phyloP scores from a whole-genome alignment of 305 asterid species.

The Rubia occidens region DNA sequence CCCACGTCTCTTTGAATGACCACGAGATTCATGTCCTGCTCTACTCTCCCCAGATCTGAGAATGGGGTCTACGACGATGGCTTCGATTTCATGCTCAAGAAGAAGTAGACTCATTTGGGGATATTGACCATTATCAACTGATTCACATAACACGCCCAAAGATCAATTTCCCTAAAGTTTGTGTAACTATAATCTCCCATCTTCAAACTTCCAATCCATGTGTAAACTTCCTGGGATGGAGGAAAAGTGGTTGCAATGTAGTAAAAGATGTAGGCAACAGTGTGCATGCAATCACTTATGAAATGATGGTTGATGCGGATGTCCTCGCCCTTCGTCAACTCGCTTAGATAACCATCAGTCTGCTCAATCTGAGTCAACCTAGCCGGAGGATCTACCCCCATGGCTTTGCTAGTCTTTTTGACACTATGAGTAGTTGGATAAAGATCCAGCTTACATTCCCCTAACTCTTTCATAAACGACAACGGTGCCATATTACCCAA shows the following conservation, averaged over 20 bases:
- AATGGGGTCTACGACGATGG: slow-evolving; percentile 27
- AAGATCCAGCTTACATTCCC: too few species aligned
- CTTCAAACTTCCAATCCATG: slow-evolving; percentile 65
- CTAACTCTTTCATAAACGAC: too few species aligned
- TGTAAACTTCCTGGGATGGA: slow-evolving; percentile 51
- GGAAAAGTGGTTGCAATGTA: slow-evolving; percentile 72
- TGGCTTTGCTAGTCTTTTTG: too few species aligned
- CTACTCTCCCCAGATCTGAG: slow-evolving; percentile 14
- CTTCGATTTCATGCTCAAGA: too few species aligned
- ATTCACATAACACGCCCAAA: slow-evolving; percentile 60
- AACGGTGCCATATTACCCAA: too few species aligned
- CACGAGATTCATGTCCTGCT: slow-evolving; percentile 77
- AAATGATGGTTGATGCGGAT: slow-evolving; percentile 49
- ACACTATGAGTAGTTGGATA: too few species aligned
- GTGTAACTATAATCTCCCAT: slow-evolving; percentile 54
- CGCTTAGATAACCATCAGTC: too few species aligned
- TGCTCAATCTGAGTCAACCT: too few species aligned
- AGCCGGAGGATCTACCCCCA: too few species aligned
- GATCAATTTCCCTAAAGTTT: slow-evolving; percentile 52
- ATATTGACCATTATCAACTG: too few species aligned
- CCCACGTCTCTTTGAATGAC: slow-evolving; percentile 23
- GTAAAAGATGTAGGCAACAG: slow-evolving; percentile 68
- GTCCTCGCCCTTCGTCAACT: slow-evolving; percentile 19
- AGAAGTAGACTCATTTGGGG: too few species aligned
- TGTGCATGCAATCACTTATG: slow-evolving; percentile 65